Evolutionary conservation across 2,329 filamentous ascomycete species (phyloP), one percentile per base, ranked within the genome.

Genomic region (Pseudogymnoascus sp.): DNA sequence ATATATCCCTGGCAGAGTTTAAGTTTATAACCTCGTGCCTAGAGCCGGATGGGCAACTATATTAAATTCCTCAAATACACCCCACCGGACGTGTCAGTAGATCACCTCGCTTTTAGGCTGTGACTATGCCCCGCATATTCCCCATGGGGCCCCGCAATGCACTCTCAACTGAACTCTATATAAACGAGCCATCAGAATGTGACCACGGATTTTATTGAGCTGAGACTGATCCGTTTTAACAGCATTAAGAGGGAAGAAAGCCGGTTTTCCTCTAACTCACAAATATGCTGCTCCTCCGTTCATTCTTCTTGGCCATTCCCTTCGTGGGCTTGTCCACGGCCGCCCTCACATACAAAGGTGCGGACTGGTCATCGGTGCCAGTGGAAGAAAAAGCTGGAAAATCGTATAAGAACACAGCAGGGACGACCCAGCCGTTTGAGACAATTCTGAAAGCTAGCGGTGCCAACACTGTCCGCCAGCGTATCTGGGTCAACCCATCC

Each of bases 381-480:
- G 74, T 89, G 5, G 83, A 88, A 69, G 87, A 91, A 71, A 75
- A 78, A 2, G 77, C 81, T 0, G 87, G 86, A 1, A 80, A 83
- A 66, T 76, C 75, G 0, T 91, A 88, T 77, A 86, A 84, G 67
- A 83, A 80, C 60, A 72, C 78, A 0, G 76, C 78, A 18, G 86
- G 86, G 39, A 74, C 75, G 1, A 74, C 75, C 0, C 76, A 84
- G 64, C 74, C 83, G 0, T 77, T 91, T 1, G 88, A 91, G 70
- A 78, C 75, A 1, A 89, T 90, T 62, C 75, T 90, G 3, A 81
- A 78, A 3, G 76, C 75, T 10, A 82, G 79, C 29, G 88, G 87
- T 12, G 82, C 89, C 68, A 90, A 90, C 73, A 87, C 84, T 0
- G 83, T 90, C 54, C 83, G 87, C 16, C 87, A 91, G 72, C 80